Conservation (phyloP, 129 eudicot species). For the carrot (Daucus carota) region DH1_v3.0 NC_030381.2:30673001-30673500, state of each 20-base stretch:
- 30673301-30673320: neutral
- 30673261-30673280: neutral
- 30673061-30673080: neutral
- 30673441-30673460: neutral
- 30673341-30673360: no score
- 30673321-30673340: neutral
- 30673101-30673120: neutral
- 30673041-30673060: neutral
- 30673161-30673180: neutral
- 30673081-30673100: neutral
- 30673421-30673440: neutral
- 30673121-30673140: neutral
- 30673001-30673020: neutral
- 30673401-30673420: neutral
- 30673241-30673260: neutral
- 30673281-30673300: neutral
- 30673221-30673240: neutral
- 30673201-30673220: neutral
- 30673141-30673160: constrained; percentile 1
- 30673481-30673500: neutral
- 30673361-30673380: no score
- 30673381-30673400: neutral
- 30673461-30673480: neutral
- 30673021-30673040: neutral
- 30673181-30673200: neutral